Percentiles rank a stretch among this genome's conserved stretches.
These are phyloP conservation scores for Obelidium mucronatum DNA, from an alignment of 192 early-diverging fungal genomes.

Conservation along the genomic window DNA sequence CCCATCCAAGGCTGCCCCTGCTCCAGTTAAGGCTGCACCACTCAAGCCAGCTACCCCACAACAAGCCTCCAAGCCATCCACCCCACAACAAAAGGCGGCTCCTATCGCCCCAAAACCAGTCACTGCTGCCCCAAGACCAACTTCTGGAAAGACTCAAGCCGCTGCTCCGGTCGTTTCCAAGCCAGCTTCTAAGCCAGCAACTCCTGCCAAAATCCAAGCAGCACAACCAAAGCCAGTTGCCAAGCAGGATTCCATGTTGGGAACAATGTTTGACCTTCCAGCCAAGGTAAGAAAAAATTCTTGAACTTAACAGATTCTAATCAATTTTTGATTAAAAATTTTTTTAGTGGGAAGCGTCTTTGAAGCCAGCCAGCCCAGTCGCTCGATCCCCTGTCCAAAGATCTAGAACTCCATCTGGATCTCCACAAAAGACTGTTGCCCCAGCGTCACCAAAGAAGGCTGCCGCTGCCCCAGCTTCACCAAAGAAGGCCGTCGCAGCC, in stretches of 20 bases:
- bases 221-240: neutral
- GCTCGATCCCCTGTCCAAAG: neutral
- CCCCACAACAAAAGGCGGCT: conserved; percentile 7
- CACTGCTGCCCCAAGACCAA: neutral
- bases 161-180: neutral
- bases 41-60: conserved; percentile 17
- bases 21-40: neutral
- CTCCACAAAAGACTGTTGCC: conserved; percentile 9
- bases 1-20: conserved; percentile 18
- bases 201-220: neutral
- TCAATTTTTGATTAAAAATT: no score
- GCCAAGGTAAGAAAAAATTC: neutral
- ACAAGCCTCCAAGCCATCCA: conserved; percentile 11
- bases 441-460: neutral
- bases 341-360: no score
- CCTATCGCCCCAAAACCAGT: conserved; percentile 15
- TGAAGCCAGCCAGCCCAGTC: conserved; percentile 17
- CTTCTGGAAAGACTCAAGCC: neutral
- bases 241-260: conserved; percentile 23
- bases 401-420: neutral
- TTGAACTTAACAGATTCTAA: neutral
- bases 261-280: conserved; percentile 30
- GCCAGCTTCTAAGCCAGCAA: neutral
- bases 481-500: neutral
- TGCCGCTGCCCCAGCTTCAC: conserved; percentile 6